These are phyloP conservation scores for Trichoderma semiorbis DNA, from an alignment of 2,329 filamentous ascomycete genomes.

Conservation along the genomic window DNA sequence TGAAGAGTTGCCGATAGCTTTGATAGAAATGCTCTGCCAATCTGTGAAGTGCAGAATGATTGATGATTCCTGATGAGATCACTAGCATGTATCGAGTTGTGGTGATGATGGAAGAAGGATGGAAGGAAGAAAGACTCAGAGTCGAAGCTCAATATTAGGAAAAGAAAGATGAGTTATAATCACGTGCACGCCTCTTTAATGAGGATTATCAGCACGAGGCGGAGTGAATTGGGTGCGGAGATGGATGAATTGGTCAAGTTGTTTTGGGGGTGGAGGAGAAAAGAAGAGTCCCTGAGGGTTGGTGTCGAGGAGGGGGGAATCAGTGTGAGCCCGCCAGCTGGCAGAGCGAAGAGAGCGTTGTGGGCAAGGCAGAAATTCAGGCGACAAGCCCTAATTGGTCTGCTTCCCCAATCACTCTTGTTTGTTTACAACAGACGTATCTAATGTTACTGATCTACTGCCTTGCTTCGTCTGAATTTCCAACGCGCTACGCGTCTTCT, in stretches of 20 bases:
- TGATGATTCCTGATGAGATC: not conserved
- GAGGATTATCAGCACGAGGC: not conserved
- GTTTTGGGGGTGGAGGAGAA: not conserved
- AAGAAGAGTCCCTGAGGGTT: not conserved
- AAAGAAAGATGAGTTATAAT: not conserved
- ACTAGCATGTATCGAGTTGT: not conserved
- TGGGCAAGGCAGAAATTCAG: not conserved
- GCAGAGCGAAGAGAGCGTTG: not conserved
- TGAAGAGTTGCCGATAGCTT: not conserved
- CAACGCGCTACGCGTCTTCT: not conserved
- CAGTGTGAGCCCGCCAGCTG: conserved; percentile 3
- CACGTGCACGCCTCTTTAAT: conserved; percentile 1
- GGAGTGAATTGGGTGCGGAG: not conserved
- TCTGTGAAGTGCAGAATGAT: not conserved
- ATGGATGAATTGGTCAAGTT: not conserved
- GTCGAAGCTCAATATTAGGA: not conserved
- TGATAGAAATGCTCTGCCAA: not conserved
- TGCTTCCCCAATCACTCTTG: not conserved
- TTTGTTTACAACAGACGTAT: conserved; percentile 6
- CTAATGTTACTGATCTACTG: not conserved
- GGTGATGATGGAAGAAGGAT: not conserved
- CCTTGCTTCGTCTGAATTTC: not conserved
- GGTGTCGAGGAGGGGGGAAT: not conserved
- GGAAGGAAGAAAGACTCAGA: not conserved
- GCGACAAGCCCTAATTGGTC: not conserved